Percentiles rank a stretch among this genome's conserved stretches.
These are phyloP conservation scores for Anisodus tanguticus DNA, from an alignment of 257 asterid genomes.

Conservation along the genomic window DNA sequence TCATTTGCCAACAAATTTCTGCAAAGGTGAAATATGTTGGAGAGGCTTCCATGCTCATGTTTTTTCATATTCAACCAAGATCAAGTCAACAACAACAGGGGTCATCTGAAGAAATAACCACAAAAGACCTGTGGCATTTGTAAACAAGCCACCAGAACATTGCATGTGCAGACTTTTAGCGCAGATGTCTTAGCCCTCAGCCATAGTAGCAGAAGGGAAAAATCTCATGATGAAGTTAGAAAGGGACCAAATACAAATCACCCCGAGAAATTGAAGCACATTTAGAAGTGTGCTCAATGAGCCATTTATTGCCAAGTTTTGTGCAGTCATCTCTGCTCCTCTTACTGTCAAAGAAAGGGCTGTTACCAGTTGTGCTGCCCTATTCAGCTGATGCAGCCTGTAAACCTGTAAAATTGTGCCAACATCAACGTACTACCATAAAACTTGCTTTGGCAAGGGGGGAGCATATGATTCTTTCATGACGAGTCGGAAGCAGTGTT, in stretches of 20 bases:
- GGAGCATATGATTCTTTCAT: background rate
- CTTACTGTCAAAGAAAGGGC: conserved; percentile 88
- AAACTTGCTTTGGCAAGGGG: background rate
- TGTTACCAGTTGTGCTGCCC: conserved; percentile 93
- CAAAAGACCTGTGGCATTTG: background rate
- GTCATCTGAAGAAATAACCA: background rate
- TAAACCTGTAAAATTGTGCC: conserved; percentile 57
- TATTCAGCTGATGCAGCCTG: conserved; percentile 91
- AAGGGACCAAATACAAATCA: conserved; percentile 90
- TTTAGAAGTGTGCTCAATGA: conserved; percentile 77
- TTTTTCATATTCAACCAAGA: conserved; percentile 22
- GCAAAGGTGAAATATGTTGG: background rate
- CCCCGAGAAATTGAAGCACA: conserved; percentile 86
- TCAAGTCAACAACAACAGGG: background rate
- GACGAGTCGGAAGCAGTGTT: background rate
- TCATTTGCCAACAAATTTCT: background rate
- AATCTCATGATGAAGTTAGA: conserved; percentile 87
- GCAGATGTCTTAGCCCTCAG: conserved; percentile 34
- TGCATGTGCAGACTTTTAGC: background rate
- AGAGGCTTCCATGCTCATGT: background rate
- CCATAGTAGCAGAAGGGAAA: conserved; percentile 51
- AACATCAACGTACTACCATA: conserved; percentile 22
- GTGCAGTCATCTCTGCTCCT: conserved; percentile 95
- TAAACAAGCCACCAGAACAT: background rate
- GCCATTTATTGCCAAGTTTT: conserved; percentile 82